Percentiles rank a stretch among this genome's conserved stretches.
Evolutionary conservation across 2,329 filamentous ascomycete genomes (phyloP).

Genomic region (Aspergillus spinulosporus): DNA sequence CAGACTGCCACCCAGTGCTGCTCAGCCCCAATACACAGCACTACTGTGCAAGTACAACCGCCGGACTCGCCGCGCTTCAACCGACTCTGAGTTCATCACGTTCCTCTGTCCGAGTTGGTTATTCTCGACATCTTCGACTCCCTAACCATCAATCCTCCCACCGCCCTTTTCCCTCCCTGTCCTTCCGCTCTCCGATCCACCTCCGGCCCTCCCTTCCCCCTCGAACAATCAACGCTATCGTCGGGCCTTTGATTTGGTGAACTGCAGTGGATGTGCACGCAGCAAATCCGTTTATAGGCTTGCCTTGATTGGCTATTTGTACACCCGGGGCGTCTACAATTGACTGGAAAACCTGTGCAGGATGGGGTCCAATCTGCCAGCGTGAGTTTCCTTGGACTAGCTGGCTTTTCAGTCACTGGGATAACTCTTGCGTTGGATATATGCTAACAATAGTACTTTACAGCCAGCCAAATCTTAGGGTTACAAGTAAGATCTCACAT

Average conservation of each 20-base stretch:
- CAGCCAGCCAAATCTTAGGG: slow-evolving; percentile 82
- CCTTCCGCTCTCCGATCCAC: slow-evolving; percentile 15
- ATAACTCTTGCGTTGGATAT: not conserved
- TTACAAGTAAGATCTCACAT: slow-evolving; percentile 69
- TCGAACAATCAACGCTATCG: slow-evolving; percentile 15
- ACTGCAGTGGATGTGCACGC: slow-evolving; percentile 38
- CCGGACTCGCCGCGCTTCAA: slow-evolving; percentile 15
- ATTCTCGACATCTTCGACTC: slow-evolving; percentile 15
- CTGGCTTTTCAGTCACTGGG: slow-evolving; percentile 4
- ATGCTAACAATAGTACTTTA: slow-evolving; percentile 26
- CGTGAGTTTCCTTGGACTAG: slow-evolving; percentile 51
- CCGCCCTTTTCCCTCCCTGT: slow-evolving; percentile 11
- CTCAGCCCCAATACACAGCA: slow-evolving; percentile 21
- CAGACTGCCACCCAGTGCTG: not conserved
- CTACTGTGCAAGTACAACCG: slow-evolving; percentile 18
- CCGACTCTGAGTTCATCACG: slow-evolving; percentile 12
- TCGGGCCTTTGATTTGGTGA: slow-evolving; percentile 20
- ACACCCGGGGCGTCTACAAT: slow-evolving; percentile 30
- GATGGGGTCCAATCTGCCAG: slow-evolving; percentile 63
- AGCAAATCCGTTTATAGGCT: slow-evolving; percentile 32
- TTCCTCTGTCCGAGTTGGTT: slow-evolving; percentile 13
- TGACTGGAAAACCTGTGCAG: slow-evolving; percentile 31
- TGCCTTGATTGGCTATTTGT: slow-evolving; percentile 39
- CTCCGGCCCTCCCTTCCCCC: not conserved
- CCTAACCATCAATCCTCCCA: slow-evolving; percentile 13